Evolutionary conservation across 345 rosid genomes (phyloP).

Genomic region (Populus ilicifolia): DNA sequence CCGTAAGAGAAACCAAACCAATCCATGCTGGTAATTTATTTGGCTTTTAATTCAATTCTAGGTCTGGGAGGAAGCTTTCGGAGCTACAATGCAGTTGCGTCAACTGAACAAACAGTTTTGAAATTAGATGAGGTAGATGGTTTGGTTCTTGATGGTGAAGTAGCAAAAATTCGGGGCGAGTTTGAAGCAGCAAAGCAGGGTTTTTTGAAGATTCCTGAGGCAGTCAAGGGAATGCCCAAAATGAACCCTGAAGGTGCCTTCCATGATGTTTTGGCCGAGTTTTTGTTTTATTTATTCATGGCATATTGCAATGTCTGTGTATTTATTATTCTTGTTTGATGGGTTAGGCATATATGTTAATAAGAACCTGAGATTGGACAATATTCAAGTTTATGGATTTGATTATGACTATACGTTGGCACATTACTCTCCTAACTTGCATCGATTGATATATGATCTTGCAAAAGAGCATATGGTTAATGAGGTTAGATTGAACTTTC

Average conservation of each 20-base stretch:
- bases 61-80: slow-evolving; percentile 37
- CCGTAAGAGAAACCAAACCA: too few species aligned
- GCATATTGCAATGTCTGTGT: not conserved
- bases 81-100: slow-evolving; percentile 24
- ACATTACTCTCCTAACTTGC: slow-evolving; percentile 74
- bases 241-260: slow-evolving; percentile 78
- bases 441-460: slow-evolving; percentile 84
- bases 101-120: slow-evolving; percentile 29
- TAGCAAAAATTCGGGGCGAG: slow-evolving; percentile 51
- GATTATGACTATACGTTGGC: slow-evolving; percentile 95
- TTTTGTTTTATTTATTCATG: not conserved
- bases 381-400: slow-evolving; percentile 83
- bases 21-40: not conserved
- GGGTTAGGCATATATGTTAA: slow-evolving; percentile 74
- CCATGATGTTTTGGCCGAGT: not conserved
- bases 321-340: not conserved
- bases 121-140: slow-evolving; percentile 37
- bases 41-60: slow-evolving; percentile 8
- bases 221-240: slow-evolving; percentile 61
- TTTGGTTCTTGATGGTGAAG: slow-evolving; percentile 33
- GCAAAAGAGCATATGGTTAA: slow-evolving; percentile 90
- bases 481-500: slow-evolving; percentile 54
- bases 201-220: slow-evolving; percentile 69
- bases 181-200: slow-evolving; percentile 65
- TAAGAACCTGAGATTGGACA: slow-evolving; percentile 81